Evolutionary conservation across 495 filamentous ascomycete species (phyloP).

Genomic region (Amniculicola lignicola): DNA sequence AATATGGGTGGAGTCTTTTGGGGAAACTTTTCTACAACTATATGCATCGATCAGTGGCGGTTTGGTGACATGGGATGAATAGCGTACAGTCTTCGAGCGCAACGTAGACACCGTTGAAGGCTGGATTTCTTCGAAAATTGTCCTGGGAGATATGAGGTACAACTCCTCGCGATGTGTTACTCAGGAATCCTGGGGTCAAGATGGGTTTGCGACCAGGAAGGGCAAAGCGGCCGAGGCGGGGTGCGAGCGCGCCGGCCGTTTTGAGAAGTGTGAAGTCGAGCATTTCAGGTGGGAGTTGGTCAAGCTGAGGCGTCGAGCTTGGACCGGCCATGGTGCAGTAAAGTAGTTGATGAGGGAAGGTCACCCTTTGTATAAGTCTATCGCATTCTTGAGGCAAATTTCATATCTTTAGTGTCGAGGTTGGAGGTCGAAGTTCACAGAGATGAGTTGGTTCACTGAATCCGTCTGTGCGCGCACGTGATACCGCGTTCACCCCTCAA

Average conservation of each 20-base stretch:
- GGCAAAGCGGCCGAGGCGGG: slow-evolving; percentile 58
- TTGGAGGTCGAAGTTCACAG: too few relatives aligned
- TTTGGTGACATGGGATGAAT: slow-evolving; percentile 33
- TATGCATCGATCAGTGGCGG: slow-evolving; percentile 30
- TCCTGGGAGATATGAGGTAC: slow-evolving; percentile 89
- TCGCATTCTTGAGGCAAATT: too few relatives aligned
- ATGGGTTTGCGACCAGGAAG: slow-evolving; percentile 58
- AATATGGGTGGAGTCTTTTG: slow-evolving; percentile 54
- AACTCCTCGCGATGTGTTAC: slow-evolving; percentile 72
- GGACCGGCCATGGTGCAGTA: too few relatives aligned
- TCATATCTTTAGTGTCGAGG: too few relatives aligned
- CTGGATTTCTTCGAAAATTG: slow-evolving; percentile 62
- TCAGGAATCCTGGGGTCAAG: slow-evolving; percentile 78
- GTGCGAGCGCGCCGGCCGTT: slow-evolving; percentile 15
- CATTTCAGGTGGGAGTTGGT: slow-evolving; percentile 39
- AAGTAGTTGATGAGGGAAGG: too few relatives aligned
- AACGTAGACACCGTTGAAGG: slow-evolving; percentile 68
- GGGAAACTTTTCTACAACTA: slow-evolving; percentile 63
- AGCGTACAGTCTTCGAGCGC: slow-evolving; percentile 90
- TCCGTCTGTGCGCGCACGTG: too few relatives aligned
- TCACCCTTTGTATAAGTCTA: too few relatives aligned
- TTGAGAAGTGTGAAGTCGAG: slow-evolving; percentile 42
- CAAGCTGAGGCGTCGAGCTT: not conserved
- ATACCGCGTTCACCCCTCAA: too few relatives aligned
- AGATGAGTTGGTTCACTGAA: too few relatives aligned